These are phyloP conservation scores for Xylaria sp. DNA, from an alignment of 2,329 filamentous ascomycete genomes.

Conservation along the genomic window DNA sequence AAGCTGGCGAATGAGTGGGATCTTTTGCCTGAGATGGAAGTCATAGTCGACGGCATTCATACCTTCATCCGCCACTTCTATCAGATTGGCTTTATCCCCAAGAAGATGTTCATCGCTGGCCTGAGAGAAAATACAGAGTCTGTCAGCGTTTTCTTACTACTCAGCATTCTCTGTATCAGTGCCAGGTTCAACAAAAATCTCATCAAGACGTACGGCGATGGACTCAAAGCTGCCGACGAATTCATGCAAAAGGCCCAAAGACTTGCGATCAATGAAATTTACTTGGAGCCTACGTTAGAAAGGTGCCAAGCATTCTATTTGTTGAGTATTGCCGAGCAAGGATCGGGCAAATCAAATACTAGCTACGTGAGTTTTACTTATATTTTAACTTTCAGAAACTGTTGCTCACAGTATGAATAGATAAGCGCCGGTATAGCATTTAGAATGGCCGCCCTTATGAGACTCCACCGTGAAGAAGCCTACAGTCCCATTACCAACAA, in stretches of 20 bases:
- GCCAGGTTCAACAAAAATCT: slow-evolving; percentile 59
- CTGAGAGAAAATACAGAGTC: slow-evolving; percentile 54
- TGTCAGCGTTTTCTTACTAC: slow-evolving; percentile 60
- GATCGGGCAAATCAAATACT: slow-evolving; percentile 57
- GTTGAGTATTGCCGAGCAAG: slow-evolving; percentile 64
- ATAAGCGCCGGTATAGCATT: slow-evolving; percentile 63
- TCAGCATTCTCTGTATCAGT: slow-evolving; percentile 62
- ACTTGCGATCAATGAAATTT: slow-evolving; percentile 57
- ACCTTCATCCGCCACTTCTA: slow-evolving; percentile 62
- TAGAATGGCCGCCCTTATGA: slow-evolving; percentile 61
- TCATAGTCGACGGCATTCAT: slow-evolving; percentile 58
- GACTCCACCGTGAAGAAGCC: slow-evolving; percentile 61
- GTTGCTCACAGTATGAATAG: slow-evolving; percentile 41
- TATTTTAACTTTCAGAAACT: neutral
- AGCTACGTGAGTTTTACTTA: slow-evolving; percentile 54
- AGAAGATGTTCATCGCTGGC: slow-evolving; percentile 54
- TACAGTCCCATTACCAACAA: slow-evolving; percentile 50
- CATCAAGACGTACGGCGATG: slow-evolving; percentile 55
- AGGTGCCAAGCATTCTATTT: slow-evolving; percentile 65
- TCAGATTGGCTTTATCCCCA: slow-evolving; percentile 64
- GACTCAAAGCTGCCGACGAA: slow-evolving; percentile 56
- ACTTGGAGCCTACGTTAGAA: slow-evolving; percentile 58
- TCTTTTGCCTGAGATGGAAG: slow-evolving; percentile 53
- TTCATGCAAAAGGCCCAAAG: slow-evolving; percentile 58
- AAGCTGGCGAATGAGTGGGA: slow-evolving; percentile 54